phyloP scores from a whole-genome alignment of 768 basidiomycete species.

The Boletus rubropictus region DNA sequence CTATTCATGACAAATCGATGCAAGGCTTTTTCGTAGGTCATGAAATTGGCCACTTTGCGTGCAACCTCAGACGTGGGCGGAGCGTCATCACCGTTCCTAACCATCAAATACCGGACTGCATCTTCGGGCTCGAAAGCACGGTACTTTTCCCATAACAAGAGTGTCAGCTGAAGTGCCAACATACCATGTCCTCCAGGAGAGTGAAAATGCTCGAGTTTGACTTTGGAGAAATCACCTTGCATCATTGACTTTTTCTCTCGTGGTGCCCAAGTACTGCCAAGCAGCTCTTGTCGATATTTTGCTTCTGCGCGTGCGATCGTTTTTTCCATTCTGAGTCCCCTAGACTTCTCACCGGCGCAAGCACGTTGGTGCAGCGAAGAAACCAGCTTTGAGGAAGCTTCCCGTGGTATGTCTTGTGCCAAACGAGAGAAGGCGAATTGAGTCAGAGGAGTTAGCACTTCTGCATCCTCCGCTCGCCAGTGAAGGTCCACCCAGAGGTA shows the following conservation, averaged over 20 bases:
- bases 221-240: slow-evolving; percentile 21
- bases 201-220: slow-evolving; percentile 33
- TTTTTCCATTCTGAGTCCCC: slow-evolving; percentile 24
- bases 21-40: slow-evolving; percentile 33
- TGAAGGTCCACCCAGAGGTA: slow-evolving; percentile 68
- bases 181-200: slow-evolving; percentile 35
- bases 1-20: slow-evolving; percentile 39
- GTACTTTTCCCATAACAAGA: slow-evolving; percentile 34
- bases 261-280: slow-evolving; percentile 24
- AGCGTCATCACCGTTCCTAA: slow-evolving; percentile 23
- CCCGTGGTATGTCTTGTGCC: slow-evolving; percentile 25
- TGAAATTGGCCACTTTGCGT: slow-evolving; percentile 26
- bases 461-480: slow-evolving; percentile 52
- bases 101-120: slow-evolving; percentile 37
- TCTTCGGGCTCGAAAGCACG: slow-evolving; percentile 39
- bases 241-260: slow-evolving; percentile 27
- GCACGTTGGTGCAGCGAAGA: slow-evolving; percentile 28
- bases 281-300: slow-evolving; percentile 14
- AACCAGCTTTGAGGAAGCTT: slow-evolving; percentile 25
- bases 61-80: slow-evolving; percentile 27
- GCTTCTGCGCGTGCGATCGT: slow-evolving; percentile 21
- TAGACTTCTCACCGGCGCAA: slow-evolving; percentile 17
- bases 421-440: slow-evolving; percentile 31
- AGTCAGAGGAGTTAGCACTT: slow-evolving; percentile 27
- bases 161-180: slow-evolving; percentile 43